Evolutionary conservation across 805 yeast genomes (phyloP), one percentile per base, ranked within the genome.

Genomic region (Henningerozyma blattae): DNA sequence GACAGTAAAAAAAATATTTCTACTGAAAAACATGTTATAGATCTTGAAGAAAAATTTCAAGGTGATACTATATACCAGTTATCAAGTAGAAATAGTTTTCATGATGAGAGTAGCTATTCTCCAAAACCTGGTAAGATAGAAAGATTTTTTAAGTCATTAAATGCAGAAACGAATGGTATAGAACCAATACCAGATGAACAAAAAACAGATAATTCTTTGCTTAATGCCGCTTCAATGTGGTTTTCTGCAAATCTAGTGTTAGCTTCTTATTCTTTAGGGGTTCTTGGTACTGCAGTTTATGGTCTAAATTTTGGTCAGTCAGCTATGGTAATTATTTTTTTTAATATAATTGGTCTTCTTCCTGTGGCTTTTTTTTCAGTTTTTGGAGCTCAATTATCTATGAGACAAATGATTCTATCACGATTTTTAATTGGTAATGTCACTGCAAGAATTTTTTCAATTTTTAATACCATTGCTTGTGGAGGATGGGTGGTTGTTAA

Each of bases 401-500:
- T 87, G 42, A 77, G 96, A 60, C 95, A 87, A 58, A 79, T 86
- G 82, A 68, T 83, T 26, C 51, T 86, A 37, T 75, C 94, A 8
- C 70, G 89, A 45, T 86, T 67, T 58, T 68, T 85, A 46, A 68
- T 77, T 41, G 96, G 96, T 42, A 75, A 78, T 58, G 54, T 64
- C 22, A 77, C 80, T 31, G 77, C 81, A 60, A 72, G 94, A 55
- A 67, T 85, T 37, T 79, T 85, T 50, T 77, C 93, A 8, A 56
- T 78, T 30, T 65, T 87, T 54, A 85, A 86, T 53, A 70, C 76
- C 49, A 58, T 87, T 41, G 87, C 94, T 18, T 83, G 94, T 70
- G 73, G 86, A 35, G 95, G 96, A 47, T 87, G 96, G 96, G 82
- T 91, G 59, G 84, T 94, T 8, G 89, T 85, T 31, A 87, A 87